Evolutionary conservation across 129 eudicot genomes (phyloP).

Genomic region (Dittrichia graveolens): DNA sequence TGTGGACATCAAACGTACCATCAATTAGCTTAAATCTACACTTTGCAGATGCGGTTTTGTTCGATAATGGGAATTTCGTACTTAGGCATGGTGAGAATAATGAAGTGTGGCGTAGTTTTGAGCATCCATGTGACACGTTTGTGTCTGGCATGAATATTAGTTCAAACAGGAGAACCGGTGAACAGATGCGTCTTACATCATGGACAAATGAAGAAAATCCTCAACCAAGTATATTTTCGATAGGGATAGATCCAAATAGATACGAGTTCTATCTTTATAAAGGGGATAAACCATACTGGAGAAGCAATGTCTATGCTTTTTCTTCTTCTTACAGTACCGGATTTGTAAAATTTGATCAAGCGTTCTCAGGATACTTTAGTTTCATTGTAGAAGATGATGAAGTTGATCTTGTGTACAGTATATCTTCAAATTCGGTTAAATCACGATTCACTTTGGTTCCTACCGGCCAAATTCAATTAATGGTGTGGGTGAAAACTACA

Average conservation of each 20-base stretch:
- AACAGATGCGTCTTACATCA: constrained; percentile 38
- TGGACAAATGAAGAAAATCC: constrained; percentile 64
- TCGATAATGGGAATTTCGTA: constrained; percentile 54
- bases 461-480: constrained; percentile 22
- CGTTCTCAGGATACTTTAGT: constrained; percentile 29
- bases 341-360: constrained; percentile 6
- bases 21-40: not conserved
- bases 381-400: constrained; percentile 31
- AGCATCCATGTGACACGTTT: constrained; percentile 55
- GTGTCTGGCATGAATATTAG: constrained; percentile 52
- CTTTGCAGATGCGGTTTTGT: constrained; percentile 43
- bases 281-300: constrained; percentile 46
- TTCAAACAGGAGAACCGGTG: constrained; percentile 30
- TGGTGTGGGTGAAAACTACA: constrained; percentile 31
- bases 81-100: constrained; percentile 37
- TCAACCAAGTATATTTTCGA: constrained; percentile 48
- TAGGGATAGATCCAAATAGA: constrained; percentile 40
- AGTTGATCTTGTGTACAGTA: constrained; percentile 18
- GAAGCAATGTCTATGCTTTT: constrained; percentile 39
- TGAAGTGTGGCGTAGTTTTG: constrained; percentile 65
- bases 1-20: constrained; percentile 56
- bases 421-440: constrained; percentile 16
- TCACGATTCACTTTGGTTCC: constrained; percentile 31
- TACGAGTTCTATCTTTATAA: constrained; percentile 48
- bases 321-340: constrained; percentile 17